Evolutionary conservation across 1,284 basidiomycete genomes (phyloP), one percentile per base, ranked within the genome.

Genomic region (Pholiota adiposa): DNA sequence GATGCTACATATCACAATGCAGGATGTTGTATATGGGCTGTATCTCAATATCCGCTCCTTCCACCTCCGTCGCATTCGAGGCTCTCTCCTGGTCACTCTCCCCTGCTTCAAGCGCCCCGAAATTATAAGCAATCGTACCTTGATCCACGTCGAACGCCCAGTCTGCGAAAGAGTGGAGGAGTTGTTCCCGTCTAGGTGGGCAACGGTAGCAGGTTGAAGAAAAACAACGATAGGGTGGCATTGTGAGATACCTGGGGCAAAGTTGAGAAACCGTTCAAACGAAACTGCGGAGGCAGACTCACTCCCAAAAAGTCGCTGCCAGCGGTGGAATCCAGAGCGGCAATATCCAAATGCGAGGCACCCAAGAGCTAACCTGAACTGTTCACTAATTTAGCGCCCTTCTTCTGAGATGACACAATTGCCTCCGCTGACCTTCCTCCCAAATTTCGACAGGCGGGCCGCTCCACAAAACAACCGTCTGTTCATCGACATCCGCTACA

Each of bases 161-260:
- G 48, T 80, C 77, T 14, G 87, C 65, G 4, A 82, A 52, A 7
- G 75, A 69, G 9, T 66, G 66, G 3, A 88, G 73, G 21, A 85
- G 71, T 63, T 86, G 81, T 7, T 71, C 27, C 90, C 90, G 58
- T 93, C 90, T 27, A 93, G 75, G 50, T 75, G 72, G 81, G 79
- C 19, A 92, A 70, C 0, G 90, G 89, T 9, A 92, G 76, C 23
- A 89, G 79, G 70, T 93, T 93, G 73, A 92, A 84, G 61, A 91
- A 72, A 70, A 81, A 92, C 0, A 92, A 77, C 1, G 89, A 91
- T 23, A 91, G 71, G 19, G 84, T 86, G 0, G 88, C 67, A 82
- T 80, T 36, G 77, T 73, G 56, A 88, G 70, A 64, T 92, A 92
- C 58, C 90, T 92, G 65, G 19, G 34, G n/a, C n/a, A 34, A 40